These are phyloP conservation scores for Kwoniella pini DNA, from an alignment of 768 basidiomycete genomes.

Conservation along the genomic window DNA sequence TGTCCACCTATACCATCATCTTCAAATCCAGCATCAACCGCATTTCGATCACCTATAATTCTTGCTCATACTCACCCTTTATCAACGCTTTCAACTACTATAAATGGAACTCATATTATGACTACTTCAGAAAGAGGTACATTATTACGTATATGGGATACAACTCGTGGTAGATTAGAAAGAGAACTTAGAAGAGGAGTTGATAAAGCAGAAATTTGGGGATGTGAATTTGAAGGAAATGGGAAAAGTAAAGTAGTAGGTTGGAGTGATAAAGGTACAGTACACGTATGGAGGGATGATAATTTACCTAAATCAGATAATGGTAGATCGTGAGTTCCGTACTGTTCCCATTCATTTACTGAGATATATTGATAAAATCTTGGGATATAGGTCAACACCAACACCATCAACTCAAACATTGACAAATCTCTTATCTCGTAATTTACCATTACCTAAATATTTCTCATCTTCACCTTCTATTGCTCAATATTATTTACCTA, in stretches of 20 bases:
- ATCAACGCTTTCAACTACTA: slow-evolving; percentile 43
- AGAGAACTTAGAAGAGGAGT: slow-evolving; percentile 52
- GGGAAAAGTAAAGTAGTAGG: slow-evolving; percentile 41
- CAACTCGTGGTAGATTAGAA: slow-evolving; percentile 41
- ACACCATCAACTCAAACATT: slow-evolving; percentile 31
- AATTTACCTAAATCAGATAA: neutral
- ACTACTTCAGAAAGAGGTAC: slow-evolving; percentile 53
- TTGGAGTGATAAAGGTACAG: slow-evolving; percentile 56
- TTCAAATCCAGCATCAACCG: slow-evolving; percentile 5
- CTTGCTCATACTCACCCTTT: slow-evolving; percentile 52
- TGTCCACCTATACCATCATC: slow-evolving; percentile 23
- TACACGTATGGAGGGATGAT: slow-evolving; percentile 53
- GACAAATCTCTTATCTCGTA: slow-evolving; percentile 39
- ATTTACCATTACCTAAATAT: slow-evolving; percentile 54
- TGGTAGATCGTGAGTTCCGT: slow-evolving; percentile 11
- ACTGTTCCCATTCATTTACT: neutral
- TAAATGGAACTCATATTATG: slow-evolving; percentile 45
- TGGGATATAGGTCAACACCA: slow-evolving; percentile 9
- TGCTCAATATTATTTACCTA: slow-evolving; percentile 51
- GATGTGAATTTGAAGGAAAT: slow-evolving; percentile 35
- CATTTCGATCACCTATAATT: slow-evolving; percentile 53
- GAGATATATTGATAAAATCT: neutral
- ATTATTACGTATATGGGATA: slow-evolving; percentile 53
- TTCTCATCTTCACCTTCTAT: slow-evolving; percentile 49
- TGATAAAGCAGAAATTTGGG: slow-evolving; percentile 53